Conservation (phyloP, 768 basidiomycete genomes). For the Chalciporus chontae region DNA sequence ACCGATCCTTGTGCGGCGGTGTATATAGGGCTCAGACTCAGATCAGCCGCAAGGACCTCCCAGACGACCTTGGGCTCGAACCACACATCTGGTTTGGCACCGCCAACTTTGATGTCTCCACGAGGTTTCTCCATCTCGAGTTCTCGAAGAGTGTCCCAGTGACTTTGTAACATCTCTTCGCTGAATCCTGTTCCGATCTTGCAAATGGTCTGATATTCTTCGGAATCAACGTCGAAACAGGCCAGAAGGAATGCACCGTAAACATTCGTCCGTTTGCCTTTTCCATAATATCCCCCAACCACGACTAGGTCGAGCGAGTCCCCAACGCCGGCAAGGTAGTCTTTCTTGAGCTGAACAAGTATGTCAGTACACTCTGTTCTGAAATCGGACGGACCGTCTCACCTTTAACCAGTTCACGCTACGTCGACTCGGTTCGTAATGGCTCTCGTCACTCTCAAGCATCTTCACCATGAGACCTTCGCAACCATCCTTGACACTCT, state of each 20-base stretch:
- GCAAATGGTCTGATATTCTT: slow-evolving; percentile 96
- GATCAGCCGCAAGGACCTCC: slow-evolving; percentile 96
- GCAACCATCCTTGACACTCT: slow-evolving; percentile 96
- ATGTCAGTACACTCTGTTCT: not conserved
- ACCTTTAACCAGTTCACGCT: slow-evolving; percentile 99
- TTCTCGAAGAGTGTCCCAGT: slow-evolving; percentile 79
- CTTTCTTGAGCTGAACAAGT: slow-evolving; percentile 83
- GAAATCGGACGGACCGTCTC: slow-evolving; percentile 2
- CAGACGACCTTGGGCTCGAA: slow-evolving; percentile 97
- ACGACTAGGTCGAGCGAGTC: slow-evolving; percentile 97
- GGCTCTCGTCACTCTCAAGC: slow-evolving; percentile 88
- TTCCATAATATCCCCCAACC: slow-evolving; percentile 96
- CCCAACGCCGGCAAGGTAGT: slow-evolving; percentile 93
- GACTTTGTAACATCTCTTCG: slow-evolving; percentile 80
- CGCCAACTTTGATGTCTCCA: slow-evolving; percentile 84
- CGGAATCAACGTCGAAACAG: slow-evolving; percentile 91
- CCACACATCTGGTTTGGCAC: slow-evolving; percentile 96
- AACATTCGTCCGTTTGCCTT: slow-evolving; percentile 95
- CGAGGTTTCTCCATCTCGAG: slow-evolving; percentile 67
- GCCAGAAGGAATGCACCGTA: slow-evolving; percentile 98
- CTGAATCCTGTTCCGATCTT: slow-evolving; percentile 99
- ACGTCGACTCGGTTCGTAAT: slow-evolving; percentile 91
- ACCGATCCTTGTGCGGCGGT: slow-evolving; percentile 92
- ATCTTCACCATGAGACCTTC: slow-evolving; percentile 99
- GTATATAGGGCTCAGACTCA: slow-evolving; percentile 95